A percentile compares a stretch with the other conserved stretches of the same genome.
phyloP scores from a whole-genome alignment of 2,329 filamentous ascomycete genomes.

The Phoma sp. region DNA sequence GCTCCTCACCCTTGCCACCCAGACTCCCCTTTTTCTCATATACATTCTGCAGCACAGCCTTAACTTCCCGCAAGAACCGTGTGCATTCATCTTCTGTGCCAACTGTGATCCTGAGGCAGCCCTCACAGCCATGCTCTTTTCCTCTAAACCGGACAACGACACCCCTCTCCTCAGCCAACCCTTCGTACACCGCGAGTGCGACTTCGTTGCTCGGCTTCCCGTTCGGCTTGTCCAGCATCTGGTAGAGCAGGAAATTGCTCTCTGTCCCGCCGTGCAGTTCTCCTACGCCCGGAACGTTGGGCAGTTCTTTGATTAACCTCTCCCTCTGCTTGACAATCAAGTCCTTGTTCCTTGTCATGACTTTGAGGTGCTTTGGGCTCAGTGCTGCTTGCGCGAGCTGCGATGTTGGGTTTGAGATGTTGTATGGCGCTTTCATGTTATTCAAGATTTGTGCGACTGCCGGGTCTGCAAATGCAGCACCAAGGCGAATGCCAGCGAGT shows the following conservation, averaged over 20 bases:
- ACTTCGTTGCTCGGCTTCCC: constrained; percentile 79
- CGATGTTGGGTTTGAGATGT: constrained; percentile 87
- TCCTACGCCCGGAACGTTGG: constrained; percentile 78
- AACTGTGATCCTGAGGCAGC: constrained; percentile 89
- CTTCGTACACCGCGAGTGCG: constrained; percentile 82
- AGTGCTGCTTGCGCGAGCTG: constrained; percentile 79
- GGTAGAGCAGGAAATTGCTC: constrained; percentile 89
- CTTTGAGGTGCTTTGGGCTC: constrained; percentile 67
- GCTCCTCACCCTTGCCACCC: constrained; percentile 49
- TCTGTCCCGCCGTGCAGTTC: constrained; percentile 78
- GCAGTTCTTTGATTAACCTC: constrained; percentile 75
- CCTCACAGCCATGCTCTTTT: constrained; percentile 87
- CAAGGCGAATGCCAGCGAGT: constrained; percentile 89
- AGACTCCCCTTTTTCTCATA: constrained; percentile 47
- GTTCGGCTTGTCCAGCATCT: constrained; percentile 73
- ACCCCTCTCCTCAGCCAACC: constrained; percentile 81
- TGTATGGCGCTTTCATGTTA: constrained; percentile 94
- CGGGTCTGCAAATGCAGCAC: constrained; percentile 79
- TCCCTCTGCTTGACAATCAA: constrained; percentile 77
- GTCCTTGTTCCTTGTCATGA: constrained; percentile 75
- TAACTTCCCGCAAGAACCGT: constrained; percentile 74
- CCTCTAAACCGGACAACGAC: constrained; percentile 94
- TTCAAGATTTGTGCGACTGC: constrained; percentile 83
- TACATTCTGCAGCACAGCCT: constrained; percentile 57
- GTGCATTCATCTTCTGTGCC: constrained; percentile 88